These are phyloP conservation scores for Schoenoplectus triqueter DNA, from an alignment of 202 grass and related monocot species.

Conservation along the genomic window DNA sequence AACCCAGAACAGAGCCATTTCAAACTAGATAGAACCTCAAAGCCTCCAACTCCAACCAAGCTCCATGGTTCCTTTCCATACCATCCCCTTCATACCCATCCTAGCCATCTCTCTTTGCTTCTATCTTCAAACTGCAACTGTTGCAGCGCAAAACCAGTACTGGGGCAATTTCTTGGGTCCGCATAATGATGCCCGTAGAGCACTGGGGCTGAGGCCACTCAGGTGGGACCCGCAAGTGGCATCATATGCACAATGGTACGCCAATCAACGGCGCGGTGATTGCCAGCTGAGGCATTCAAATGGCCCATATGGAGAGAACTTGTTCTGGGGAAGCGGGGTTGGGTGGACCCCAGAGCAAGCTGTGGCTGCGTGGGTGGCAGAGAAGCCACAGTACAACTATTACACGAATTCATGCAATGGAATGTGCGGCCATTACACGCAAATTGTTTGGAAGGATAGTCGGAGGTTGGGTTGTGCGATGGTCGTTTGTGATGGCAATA, in stretches of 20 bases:
- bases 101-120: constrained; percentile 37
- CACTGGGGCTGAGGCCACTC: constrained; percentile 53
- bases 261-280: constrained; percentile 62
- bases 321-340: constrained; percentile 87
- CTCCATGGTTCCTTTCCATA: constrained; percentile 37
- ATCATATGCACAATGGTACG: constrained; percentile 66
- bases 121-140: constrained; percentile 23
- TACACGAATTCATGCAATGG: constrained; percentile 72
- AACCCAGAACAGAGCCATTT: constrained; percentile 5
- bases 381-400: constrained; percentile 68
- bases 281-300: constrained; percentile 80
- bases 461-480: constrained; percentile 60
- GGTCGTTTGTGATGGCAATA: constrained; percentile 51
- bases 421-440: constrained; percentile 93
- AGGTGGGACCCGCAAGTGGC: constrained; percentile 68
- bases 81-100: not conserved
- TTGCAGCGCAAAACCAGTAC: constrained; percentile 3
- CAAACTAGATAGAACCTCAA: constrained; percentile 12
- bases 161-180: constrained; percentile 49
- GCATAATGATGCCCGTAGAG: constrained; percentile 63
- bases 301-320: constrained; percentile 90
- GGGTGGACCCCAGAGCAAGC: constrained; percentile 71
- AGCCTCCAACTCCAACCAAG: constrained; percentile 27
- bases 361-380: constrained; percentile 61
- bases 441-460: constrained; percentile 72